These are phyloP conservation scores for Trypanosoma cruzi DNA, from an alignment of 208 protist genomes.

Conservation along the genomic window DNA sequence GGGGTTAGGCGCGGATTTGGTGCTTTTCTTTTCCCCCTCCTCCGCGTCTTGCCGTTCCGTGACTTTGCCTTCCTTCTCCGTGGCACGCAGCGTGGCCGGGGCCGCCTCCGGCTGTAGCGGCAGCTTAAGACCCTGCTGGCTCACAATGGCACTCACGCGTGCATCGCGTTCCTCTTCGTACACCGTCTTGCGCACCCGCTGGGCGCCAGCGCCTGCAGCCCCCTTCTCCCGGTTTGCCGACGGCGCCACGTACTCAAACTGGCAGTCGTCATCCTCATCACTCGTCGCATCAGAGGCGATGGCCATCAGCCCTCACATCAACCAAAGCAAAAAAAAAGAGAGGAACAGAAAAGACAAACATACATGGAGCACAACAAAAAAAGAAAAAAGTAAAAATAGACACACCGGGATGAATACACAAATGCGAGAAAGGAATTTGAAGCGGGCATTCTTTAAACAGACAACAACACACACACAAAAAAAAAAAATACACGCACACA, in stretches of 20 bases:
- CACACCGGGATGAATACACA: no score
- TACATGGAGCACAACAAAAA: background rate
- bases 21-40: conserved; percentile 19
- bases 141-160: conserved; percentile 37
- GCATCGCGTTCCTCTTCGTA: conserved; percentile 74
- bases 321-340: no score
- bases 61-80: background rate
- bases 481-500: no score
- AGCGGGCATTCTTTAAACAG: no score
- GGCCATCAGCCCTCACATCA: background rate
- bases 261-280: conserved; percentile 24
- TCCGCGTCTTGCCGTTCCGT: background rate
- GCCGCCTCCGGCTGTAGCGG: background rate
- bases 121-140: background rate
- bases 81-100: background rate
- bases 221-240: conserved; percentile 13
- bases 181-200: conserved; percentile 33
- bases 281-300: background rate
- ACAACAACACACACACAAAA: no score
- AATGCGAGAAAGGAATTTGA: no score
- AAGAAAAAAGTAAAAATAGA: no score
- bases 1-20: conserved; percentile 19
- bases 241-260: conserved; percentile 25
- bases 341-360: no score
- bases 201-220: background rate